phyloP scores from a whole-genome alignment of 257 asterid species.

The Solanum etuberosum region DNA sequence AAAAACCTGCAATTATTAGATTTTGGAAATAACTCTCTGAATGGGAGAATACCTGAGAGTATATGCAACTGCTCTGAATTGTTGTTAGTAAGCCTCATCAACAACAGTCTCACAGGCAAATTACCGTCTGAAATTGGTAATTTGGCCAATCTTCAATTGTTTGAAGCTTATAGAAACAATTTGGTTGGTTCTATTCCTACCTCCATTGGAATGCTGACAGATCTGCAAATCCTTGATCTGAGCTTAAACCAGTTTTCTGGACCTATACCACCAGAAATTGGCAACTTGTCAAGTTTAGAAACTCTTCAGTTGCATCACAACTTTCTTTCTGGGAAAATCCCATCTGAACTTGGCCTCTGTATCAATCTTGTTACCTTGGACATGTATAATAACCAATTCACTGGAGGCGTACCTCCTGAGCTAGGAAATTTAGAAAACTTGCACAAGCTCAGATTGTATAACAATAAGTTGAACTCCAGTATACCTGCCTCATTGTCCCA shows the following conservation, averaged over 20 bases:
- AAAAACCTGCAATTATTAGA: slow-evolving; percentile 28
- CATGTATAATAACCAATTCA: slow-evolving; percentile 35
- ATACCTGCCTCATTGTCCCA: slow-evolving; percentile 48
- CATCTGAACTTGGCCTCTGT: slow-evolving; percentile 46
- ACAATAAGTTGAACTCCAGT: slow-evolving; percentile 46
- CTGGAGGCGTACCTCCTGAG: slow-evolving; percentile 51
- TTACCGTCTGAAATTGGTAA: slow-evolving; percentile 54
- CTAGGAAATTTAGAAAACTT: slow-evolving; percentile 45
- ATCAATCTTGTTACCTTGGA: slow-evolving; percentile 28
- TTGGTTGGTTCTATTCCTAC: slow-evolving; percentile 51
- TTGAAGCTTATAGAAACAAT: slow-evolving; percentile 33
- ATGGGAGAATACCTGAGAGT: slow-evolving; percentile 46
- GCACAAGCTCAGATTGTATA: slow-evolving; percentile 30
- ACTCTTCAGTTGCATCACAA: slow-evolving; percentile 40
- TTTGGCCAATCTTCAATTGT: slow-evolving; percentile 32
- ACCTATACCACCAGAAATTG: slow-evolving; percentile 51
- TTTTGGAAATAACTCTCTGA: slow-evolving; percentile 44
- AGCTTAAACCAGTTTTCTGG: slow-evolving; percentile 53
- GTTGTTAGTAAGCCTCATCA: slow-evolving; percentile 27
- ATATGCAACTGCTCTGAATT: slow-evolving; percentile 53
- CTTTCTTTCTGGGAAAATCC: slow-evolving; percentile 50
- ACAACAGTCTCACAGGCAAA: slow-evolving; percentile 56
- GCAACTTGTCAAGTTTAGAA: slow-evolving; percentile 34
- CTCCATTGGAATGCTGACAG: slow-evolving; percentile 40
- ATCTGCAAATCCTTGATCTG: slow-evolving; percentile 40